Conservation (phyloP, 2,329 filamentous ascomycete species). For the Calonectria hawksworthii region DNA sequence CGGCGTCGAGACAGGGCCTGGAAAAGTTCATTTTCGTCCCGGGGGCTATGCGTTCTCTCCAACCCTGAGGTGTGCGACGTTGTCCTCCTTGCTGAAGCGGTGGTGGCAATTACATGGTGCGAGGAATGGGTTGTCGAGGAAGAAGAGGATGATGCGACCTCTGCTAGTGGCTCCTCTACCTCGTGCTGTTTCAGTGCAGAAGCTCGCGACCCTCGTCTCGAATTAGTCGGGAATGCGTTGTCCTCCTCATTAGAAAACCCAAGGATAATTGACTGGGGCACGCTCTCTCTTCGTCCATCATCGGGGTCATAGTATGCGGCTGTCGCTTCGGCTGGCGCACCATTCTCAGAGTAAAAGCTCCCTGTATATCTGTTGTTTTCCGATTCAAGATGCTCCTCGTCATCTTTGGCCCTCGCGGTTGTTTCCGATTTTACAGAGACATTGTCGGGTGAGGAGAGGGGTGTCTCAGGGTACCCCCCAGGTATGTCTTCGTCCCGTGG, state of each 20-base stretch:
- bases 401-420: not conserved
- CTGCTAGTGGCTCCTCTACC: not conserved
- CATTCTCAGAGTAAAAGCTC: not conserved
- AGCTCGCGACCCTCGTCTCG: conserved; percentile 9
- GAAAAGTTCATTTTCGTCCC: conserved; percentile 67
- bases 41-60: conserved; percentile 42
- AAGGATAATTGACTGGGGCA: conserved; percentile 7
- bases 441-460: conserved; percentile 34
- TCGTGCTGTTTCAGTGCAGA: not conserved
- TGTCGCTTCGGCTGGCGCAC: not conserved
- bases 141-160: not conserved
- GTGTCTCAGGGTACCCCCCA: conserved; percentile 44
- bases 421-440: conserved; percentile 17
- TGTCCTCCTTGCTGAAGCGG: conserved; percentile 45
- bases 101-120: conserved; percentile 38
- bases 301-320: not conserved
- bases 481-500: conserved; percentile 44
- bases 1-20: conserved; percentile 62
- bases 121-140: conserved; percentile 23
- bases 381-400: not conserved
- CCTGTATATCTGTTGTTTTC: not conserved
- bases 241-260: not conserved
- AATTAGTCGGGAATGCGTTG: not conserved
- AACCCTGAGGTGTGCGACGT: conserved; percentile 35
- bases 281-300: not conserved